Evolutionary conservation across 345 rosid species (phyloP).

Genomic region (Eucalyptus microcorys): DNA sequence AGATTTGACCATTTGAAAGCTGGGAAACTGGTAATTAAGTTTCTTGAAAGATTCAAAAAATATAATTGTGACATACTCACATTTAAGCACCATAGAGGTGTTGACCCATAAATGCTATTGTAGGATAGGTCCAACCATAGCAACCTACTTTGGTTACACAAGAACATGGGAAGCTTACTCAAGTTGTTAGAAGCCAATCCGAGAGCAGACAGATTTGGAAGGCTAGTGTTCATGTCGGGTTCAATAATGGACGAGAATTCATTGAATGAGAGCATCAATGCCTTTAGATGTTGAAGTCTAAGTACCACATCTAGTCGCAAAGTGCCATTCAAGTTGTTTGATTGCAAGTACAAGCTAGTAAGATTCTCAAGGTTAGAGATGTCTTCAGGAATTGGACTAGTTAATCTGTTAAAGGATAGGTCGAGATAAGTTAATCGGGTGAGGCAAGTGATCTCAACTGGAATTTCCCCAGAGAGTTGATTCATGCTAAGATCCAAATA

Average conservation of each 20-base stretch:
- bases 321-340: not conserved
- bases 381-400: conserved; percentile 2
- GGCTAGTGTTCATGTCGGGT: not conserved
- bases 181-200: conserved; percentile 7
- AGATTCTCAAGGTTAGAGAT: not conserved
- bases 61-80: fast-evolving
- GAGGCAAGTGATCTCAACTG: not conserved
- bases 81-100: not conserved
- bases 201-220: not conserved
- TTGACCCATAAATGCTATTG: not conserved
- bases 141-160: not conserved
- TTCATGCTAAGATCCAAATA: not conserved
- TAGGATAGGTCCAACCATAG: not conserved
- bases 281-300: not conserved
- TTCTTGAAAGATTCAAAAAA: not conserved
- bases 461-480: not conserved
- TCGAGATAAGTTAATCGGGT: not conserved
- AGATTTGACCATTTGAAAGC: not conserved
- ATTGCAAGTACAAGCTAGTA: not conserved
- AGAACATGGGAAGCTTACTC: conserved; percentile 2
- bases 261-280: not conserved
- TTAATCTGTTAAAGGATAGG: not conserved
- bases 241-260: not conserved
- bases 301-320: not conserved
- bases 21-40: not conserved